These are phyloP conservation scores for Mucor plumbeus DNA, from an alignment of 371 early-diverging fungal species.

Conservation along the genomic window DNA sequence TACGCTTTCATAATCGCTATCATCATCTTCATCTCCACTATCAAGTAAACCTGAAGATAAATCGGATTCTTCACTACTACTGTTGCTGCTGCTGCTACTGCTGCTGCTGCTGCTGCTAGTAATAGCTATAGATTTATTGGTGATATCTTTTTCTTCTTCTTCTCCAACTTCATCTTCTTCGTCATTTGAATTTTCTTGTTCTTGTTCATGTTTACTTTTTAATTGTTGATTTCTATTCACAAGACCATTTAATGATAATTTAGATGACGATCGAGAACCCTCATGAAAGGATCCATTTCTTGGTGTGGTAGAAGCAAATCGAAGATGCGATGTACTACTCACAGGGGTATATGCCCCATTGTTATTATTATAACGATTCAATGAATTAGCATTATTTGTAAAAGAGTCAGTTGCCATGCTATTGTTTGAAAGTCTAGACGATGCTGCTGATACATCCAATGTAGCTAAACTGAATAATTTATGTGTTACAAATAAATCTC, in stretches of 20 bases:
- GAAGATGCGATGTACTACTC: constrained; percentile 19
- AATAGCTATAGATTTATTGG: neutral
- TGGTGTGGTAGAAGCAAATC: constrained; percentile 13
- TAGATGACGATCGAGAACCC: constrained; percentile 11
- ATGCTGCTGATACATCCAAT: constrained; percentile 46
- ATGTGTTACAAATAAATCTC: constrained; percentile 63
- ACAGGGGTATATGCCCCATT: constrained; percentile 12
- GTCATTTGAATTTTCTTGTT: neutral
- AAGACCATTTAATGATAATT: constrained; percentile 3
- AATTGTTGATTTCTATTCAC: neutral
- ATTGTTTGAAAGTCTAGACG: neutral
- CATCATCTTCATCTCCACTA: constrained; percentile 12
- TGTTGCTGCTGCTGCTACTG: neutral
- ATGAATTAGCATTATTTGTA: neutral
- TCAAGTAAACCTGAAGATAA: neutral
- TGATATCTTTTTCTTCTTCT: constrained; percentile 6
- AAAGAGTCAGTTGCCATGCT: neutral
- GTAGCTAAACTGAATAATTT: constrained; percentile 66
- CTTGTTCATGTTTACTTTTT: neutral
- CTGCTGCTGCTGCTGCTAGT: neutral
- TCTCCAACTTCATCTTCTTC: constrained; percentile 13
- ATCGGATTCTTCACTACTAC: neutral
- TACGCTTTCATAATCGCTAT: constrained; percentile 30
- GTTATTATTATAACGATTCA: neutral
- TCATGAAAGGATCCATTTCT: neutral